These are phyloP conservation scores for Umbelopsis sp. DNA, from an alignment of 371 early-diverging fungal genomes.

Conservation along the genomic window DNA sequence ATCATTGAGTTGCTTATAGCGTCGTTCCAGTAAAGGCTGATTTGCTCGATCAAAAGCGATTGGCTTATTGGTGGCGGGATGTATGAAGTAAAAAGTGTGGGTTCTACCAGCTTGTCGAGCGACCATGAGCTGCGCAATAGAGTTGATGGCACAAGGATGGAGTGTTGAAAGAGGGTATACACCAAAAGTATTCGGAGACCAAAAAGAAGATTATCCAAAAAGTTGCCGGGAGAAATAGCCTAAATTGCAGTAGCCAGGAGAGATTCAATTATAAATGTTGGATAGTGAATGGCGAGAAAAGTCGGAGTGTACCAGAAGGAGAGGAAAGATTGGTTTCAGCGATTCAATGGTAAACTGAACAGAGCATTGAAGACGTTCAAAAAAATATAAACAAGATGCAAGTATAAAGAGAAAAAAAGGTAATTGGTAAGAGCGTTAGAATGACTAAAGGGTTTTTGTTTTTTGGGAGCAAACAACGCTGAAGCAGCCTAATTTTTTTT, in stretches of 20 bases:
- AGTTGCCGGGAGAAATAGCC: background rate
- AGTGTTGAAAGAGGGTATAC: background rate
- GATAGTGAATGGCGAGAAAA: background rate
- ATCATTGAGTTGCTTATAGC: slow-evolving; percentile 12
- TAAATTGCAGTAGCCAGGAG: background rate
- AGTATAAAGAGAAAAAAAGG: background rate
- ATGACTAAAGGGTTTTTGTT: background rate
- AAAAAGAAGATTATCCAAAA: background rate
- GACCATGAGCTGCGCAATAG: slow-evolving; percentile 9
- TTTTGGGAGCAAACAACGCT: background rate
- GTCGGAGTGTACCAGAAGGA: slow-evolving; percentile 15
- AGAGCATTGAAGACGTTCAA: slow-evolving; percentile 6
- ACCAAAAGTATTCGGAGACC: background rate
- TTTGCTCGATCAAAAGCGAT: slow-evolving; percentile 21
- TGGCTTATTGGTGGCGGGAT: slow-evolving; percentile 11
- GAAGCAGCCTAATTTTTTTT: slow-evolving; percentile 11
- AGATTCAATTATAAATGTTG: background rate
- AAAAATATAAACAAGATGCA: background rate
- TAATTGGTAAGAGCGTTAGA: background rate
- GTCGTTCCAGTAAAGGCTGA: slow-evolving; percentile 19
- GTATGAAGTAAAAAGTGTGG: slow-evolving; percentile 17
- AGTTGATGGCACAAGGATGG: background rate
- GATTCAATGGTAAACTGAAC: background rate
- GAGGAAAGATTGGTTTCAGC: background rate
- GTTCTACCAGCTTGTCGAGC: slow-evolving; percentile 20